A percentile compares a stretch with the other conserved stretches of the same genome.
phyloP scores from a whole-genome alignment of 345 rosid species.

The Salix exigua region DNA sequence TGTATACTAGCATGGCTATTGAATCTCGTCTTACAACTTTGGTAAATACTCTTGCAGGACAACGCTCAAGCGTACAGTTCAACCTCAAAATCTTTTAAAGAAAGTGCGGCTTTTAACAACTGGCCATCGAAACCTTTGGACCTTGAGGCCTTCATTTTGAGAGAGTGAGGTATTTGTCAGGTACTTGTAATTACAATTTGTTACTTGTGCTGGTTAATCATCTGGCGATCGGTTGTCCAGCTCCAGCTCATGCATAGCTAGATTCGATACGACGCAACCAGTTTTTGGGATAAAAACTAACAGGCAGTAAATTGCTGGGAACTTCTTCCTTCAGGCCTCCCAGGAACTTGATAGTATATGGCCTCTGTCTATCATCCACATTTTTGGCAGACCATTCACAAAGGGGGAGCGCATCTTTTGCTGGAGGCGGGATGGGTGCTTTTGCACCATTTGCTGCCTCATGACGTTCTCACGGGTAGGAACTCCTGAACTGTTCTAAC shows the following conservation, averaged over 20 bases:
- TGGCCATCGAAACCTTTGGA: constrained; percentile 47
- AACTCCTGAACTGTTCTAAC: no score
- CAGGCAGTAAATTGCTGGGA: no score
- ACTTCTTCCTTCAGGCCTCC: no score
- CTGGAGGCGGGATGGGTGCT: no score
- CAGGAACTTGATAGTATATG: no score
- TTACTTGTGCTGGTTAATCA: background rate
- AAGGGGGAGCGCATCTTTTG: no score
- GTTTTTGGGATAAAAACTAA: no score
- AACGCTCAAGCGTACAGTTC: constrained; percentile 45
- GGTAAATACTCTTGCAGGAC: constrained; percentile 43
- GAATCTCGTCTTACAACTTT: background rate
- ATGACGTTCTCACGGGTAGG: no score
- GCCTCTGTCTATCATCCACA: no score
- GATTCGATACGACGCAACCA: background rate
- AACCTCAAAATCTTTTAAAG: constrained; percentile 40
- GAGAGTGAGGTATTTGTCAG: constrained; percentile 6
- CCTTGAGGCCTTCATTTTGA: constrained; percentile 37
- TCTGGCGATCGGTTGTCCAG: background rate
- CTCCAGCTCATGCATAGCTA: background rate
- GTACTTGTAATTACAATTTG: background rate
- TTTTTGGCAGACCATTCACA: no score
- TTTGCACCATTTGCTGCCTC: no score
- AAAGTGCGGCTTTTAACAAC: constrained; percentile 35
- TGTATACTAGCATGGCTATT: no score